Conservation (phyloP, 176 grass and related monocot species). For the Phoenix roebelenii region DNA sequence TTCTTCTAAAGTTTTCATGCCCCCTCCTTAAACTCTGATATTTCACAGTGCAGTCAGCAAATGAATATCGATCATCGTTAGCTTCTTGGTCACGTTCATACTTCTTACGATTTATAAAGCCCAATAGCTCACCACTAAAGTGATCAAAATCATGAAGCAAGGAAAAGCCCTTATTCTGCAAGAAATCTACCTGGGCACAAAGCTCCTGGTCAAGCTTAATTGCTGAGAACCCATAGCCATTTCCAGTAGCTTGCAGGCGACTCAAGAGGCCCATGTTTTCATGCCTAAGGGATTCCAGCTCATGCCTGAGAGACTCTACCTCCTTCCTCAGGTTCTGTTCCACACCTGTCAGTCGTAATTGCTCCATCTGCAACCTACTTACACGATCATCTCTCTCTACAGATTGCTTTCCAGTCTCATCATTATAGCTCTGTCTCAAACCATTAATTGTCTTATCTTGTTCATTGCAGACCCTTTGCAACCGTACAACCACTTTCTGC, state of each 20-base stretch:
- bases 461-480: slow-evolving; percentile 59
- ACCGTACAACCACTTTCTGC: slow-evolving; percentile 53
- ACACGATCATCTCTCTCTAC: slow-evolving; percentile 27
- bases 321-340: slow-evolving; percentile 76
- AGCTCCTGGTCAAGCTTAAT: slow-evolving; percentile 57
- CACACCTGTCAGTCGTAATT: slow-evolving; percentile 57
- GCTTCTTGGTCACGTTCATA: slow-evolving; percentile 19
- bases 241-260: slow-evolving; percentile 36
- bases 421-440: slow-evolving; percentile 37
- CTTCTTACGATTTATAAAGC: slow-evolving; percentile 36
- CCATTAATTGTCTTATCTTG: slow-evolving; percentile 75
- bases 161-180: slow-evolving; percentile 58
- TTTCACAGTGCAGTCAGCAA: slow-evolving; percentile 46
- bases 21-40: slow-evolving; percentile 58
- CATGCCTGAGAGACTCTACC: slow-evolving; percentile 43
- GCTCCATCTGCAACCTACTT: slow-evolving; percentile 52
- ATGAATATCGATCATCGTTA: slow-evolving; percentile 20
- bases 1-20: slow-evolving; percentile 49
- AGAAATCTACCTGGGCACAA: slow-evolving; percentile 36
- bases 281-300: slow-evolving; percentile 62
- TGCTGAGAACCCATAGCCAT: slow-evolving; percentile 27
- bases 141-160: slow-evolving; percentile 50
- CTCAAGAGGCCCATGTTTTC: slow-evolving; percentile 66
- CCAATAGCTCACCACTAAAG: slow-evolving; percentile 45
- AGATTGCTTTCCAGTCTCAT: slow-evolving; percentile 36